These are phyloP conservation scores for Botrytis deweyae DNA, from an alignment of 2,329 filamentous ascomycete genomes.

Conservation along the genomic window DNA sequence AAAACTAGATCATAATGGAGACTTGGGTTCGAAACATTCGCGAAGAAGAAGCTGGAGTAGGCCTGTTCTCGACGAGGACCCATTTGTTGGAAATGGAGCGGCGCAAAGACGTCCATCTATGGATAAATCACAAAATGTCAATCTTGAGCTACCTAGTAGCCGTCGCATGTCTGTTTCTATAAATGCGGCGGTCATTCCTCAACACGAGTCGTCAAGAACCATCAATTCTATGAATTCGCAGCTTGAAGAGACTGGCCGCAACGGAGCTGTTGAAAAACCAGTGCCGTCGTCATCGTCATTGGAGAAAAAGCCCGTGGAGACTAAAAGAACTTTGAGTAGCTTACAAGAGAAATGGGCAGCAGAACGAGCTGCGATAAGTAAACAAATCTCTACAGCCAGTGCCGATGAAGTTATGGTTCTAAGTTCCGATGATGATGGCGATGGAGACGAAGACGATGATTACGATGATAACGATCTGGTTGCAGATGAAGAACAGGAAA, in stretches of 20 bases:
- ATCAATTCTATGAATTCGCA: neutral
- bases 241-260: neutral
- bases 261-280: neutral
- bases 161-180: slow-evolving; percentile 14
- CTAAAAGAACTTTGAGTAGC: slow-evolving; percentile 10
- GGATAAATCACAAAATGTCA: slow-evolving; percentile 11
- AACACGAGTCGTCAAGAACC: neutral
- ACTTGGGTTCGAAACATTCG: slow-evolving; percentile 26
- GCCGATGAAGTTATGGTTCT: slow-evolving; percentile 33
- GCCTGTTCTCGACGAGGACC: slow-evolving; percentile 31
- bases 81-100: slow-evolving; percentile 28
- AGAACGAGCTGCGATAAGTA: slow-evolving; percentile 33
- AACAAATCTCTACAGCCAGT: slow-evolving; percentile 30
- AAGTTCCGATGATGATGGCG: slow-evolving; percentile 28
- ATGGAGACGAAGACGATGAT: neutral
- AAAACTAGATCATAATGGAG: slow-evolving; percentile 29
- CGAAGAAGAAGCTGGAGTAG: slow-evolving; percentile 22
- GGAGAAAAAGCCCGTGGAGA: slow-evolving; percentile 32
- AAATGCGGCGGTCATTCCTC: slow-evolving; percentile 9
- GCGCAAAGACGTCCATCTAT: slow-evolving; percentile 4
- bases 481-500: slow-evolving; percentile 37
- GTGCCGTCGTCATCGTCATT: slow-evolving; percentile 27
- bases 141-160: slow-evolving; percentile 15
- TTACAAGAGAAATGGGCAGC: slow-evolving; percentile 31
- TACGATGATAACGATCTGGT: slow-evolving; percentile 33